These are phyloP conservation scores for Oryza longistaminata DNA, from an alignment of 176 grass and related monocot species.

Conservation along the genomic window DNA sequence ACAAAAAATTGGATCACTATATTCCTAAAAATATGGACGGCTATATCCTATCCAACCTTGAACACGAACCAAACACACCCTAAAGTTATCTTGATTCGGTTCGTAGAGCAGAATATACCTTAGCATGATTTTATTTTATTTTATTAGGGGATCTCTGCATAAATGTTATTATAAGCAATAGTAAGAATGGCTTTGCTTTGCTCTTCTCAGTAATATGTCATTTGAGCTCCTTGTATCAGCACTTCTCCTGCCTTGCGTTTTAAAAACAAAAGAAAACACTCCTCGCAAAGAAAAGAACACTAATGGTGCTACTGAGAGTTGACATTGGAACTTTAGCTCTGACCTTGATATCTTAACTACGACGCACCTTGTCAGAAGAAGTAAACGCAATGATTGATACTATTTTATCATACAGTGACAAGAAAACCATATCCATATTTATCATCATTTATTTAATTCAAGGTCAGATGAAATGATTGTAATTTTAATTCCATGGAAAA, in stretches of 20 bases:
- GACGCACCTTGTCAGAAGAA: neutral
- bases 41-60: no score
- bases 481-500: neutral
- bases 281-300: no score
- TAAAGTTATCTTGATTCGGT: no score
- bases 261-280: neutral
- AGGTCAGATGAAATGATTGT: neutral
- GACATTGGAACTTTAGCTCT: constrained; percentile 18
- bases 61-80: no score
- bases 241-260: neutral
- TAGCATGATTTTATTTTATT: neutral
- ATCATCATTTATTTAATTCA: neutral
- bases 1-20: no score
- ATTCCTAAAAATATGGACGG: no score
- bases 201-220: neutral
- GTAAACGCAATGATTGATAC: constrained; percentile 36
- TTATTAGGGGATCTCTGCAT: neutral
- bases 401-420: constrained; percentile 33
- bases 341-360: constrained; percentile 12
- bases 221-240: neutral
- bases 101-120: no score
- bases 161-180: neutral
- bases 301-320: constrained; percentile 11
- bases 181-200: neutral
- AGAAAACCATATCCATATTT: neutral